Base-by-base conservation (phyloP, 73 alveolate species). In the Tetrahymena thermophila region DNA sequence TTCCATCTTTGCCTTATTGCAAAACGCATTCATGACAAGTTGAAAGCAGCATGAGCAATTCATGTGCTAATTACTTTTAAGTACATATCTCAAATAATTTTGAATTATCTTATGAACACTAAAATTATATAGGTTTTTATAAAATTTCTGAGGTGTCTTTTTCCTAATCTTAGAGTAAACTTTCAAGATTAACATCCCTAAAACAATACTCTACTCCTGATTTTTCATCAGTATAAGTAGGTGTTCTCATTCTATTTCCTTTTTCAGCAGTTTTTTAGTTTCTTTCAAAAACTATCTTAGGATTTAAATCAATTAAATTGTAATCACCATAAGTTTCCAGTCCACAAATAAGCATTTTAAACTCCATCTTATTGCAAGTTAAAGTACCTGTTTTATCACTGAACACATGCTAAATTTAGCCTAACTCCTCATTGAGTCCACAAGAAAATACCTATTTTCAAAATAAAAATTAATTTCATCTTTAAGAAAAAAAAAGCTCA, bases 371-470 rank as follows among this genome's bases (percentile, higher is more conserved):
- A 94, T 97, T 97, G 44, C 98, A 97, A 15, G 99, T 97, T 56
- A 97, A 94, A 28, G 99, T 97, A 89, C 99, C 99, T n/a, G 99
- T 98, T 94, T 98, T 98, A 96, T 98, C 99, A 31, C 98, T 96
- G 94, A 98, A 98, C 40, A 97, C 97, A 96, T 98, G 96, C 93
- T 98, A 97, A 11, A 98, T 97, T 93, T 97, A 85, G 1, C 99
- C 99, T 83, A 98, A 93, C 95, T 98, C 99, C 95, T 97, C 99
- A 97, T 98, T 98, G 44, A 98, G 96, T 35, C 97, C 95, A 55
- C 96, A 94, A 3, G 98, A 94, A 96, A 57, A 71, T 10, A 71
- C 89, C 89, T 71, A 28, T 25, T 17, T 71, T 71, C 4, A 23
- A 17, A 28, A 25, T 34, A 71, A 25, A 1, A 28, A 9, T 71